A percentile compares a stretch with the other conserved stretches of the same genome.
Evolutionary conservation across 108 stramenopile genomes (phyloP).

Genomic region (Skeletonema menzelii): DNA sequence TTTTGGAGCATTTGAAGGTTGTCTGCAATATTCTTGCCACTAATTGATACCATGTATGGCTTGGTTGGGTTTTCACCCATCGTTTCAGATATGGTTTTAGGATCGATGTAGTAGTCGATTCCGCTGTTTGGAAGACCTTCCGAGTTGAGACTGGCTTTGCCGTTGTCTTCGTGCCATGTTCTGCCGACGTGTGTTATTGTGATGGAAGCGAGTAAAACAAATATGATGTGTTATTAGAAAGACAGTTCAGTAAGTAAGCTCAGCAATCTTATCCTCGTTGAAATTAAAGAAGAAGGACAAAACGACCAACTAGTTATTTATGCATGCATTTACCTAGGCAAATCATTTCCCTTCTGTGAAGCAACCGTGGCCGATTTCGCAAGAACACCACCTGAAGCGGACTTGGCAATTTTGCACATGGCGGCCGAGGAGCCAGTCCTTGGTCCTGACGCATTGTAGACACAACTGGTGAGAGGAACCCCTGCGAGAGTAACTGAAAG

Average conservation of each 20-base stretch:
- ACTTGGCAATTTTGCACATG: constrained; percentile 77
- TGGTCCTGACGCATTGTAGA: constrained; percentile 94
- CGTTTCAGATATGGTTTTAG: constrained; percentile 67
- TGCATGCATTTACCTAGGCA: constrained; percentile 56
- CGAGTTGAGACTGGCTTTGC: constrained; percentile 73
- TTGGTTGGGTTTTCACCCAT: constrained; percentile 53
- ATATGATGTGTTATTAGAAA: background rate
- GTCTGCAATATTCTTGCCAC: constrained; percentile 80
- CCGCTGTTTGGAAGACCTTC: constrained; percentile 92
- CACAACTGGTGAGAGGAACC: constrained; percentile 62
- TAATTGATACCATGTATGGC: constrained; percentile 90
- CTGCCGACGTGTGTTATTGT: constrained; percentile 7
- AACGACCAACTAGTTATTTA: background rate
- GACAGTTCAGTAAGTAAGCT: background rate
- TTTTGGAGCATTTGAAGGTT: constrained; percentile 82
- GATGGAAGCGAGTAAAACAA: background rate
- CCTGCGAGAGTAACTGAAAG: constrained; percentile 70
- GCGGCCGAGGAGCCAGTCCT: constrained; percentile 83
- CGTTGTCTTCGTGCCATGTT: constrained; percentile 54
- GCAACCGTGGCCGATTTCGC: constrained; percentile 83
- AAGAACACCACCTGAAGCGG: constrained; percentile 69
- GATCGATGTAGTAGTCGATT: constrained; percentile 87
- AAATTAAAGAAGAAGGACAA: background rate
- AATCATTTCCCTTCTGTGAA: constrained; percentile 80
- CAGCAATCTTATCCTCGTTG: background rate